Evolutionary conservation across 768 basidiomycete species (phyloP), one percentile per base, ranked within the genome.

Genomic region (Russula sp.): DNA sequence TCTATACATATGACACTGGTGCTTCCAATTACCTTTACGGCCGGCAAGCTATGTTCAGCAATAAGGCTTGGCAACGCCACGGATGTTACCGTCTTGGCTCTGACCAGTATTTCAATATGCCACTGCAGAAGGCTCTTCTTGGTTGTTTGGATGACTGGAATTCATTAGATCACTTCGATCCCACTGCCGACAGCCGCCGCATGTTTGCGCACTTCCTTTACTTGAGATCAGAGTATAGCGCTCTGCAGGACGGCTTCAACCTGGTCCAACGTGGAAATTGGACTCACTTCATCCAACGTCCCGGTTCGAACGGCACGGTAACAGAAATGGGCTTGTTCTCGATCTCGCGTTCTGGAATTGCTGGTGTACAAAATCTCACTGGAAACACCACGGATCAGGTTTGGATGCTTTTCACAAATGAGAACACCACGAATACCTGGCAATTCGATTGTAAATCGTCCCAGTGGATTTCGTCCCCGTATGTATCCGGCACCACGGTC

Each of bases 81-180:
- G 93, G 93, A 6, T 97, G 94, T 73, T 97, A 97, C 72, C 79
- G 78, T 48, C 83, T 96, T 38, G 94, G 94, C 11, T 96, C 94
- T 8, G 79, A 82, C 63, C 94, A 96, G 70, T 97, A 94, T 75
- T 97, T 88, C 80, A 93, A 96, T 74, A 90, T 95, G 83, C 88
- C 89, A 1, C 78, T 95, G 66, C 87, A 88, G 58, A 84, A 83
- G 67, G 75, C 89, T 2, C 71, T 93, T 36, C 76, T 93, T 18
- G 94, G 93, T 49, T 97, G 94, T 71, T 68, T 87, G 49, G 92
- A 96, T 69, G 85, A 90, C 67, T 94, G 90, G 91, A 95, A 96
- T 72, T 83, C 89, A 2, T 83, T 95, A 36, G 94, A 97, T 68
- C 94, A 97, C 72, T 96, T 96, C 71, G 94, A 97, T 73, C 92